Evolutionary conservation across 2,329 filamentous ascomycete species (phyloP).

Genomic region (Epichloe hybrida): DNA sequence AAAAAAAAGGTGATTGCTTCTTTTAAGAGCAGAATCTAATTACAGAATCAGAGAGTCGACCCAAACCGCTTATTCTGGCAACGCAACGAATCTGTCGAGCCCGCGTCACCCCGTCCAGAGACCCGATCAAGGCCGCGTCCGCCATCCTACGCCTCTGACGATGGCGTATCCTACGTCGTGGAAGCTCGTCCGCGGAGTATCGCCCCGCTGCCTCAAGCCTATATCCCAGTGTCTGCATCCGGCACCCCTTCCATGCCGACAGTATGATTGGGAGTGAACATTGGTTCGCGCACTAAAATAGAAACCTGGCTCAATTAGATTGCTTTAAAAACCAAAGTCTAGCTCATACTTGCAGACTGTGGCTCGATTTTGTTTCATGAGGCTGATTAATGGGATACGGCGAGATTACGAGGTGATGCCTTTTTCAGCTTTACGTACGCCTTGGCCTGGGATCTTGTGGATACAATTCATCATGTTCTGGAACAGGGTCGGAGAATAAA

Average conservation of each 20-base stretch:
- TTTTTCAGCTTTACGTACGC: too few relatives aligned
- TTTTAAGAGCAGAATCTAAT: not conserved
- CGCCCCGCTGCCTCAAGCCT: conserved; percentile 33
- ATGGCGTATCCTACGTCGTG: conserved; percentile 59
- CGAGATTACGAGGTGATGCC: too few relatives aligned
- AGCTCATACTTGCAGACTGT: too few relatives aligned
- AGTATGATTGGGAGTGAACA: not conserved
- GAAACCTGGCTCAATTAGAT: too few relatives aligned
- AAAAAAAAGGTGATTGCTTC: not conserved
- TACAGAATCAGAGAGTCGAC: conserved; percentile 49
- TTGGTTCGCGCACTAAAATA: not conserved
- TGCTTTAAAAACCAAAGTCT: too few relatives aligned
- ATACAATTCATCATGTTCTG: too few relatives aligned
- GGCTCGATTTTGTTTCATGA: too few relatives aligned
- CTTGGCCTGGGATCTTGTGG: too few relatives aligned
- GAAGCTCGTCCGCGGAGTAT: conserved; percentile 49
- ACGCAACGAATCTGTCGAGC: conserved; percentile 35
- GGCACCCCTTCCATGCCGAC: not conserved
- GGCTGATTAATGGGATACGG: too few relatives aligned
- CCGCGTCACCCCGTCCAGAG: conserved; percentile 10
- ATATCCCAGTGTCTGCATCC: not conserved
- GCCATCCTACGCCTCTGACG: conserved; percentile 64
- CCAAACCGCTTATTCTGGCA: conserved; percentile 74
- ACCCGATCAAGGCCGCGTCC: conserved; percentile 35
- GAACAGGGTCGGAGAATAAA: too few relatives aligned